A percentile compares a stretch with the other conserved stretches of the same genome.
Conservation (phyloP, 208 protist species). For the Leishmania tropica region DNA sequence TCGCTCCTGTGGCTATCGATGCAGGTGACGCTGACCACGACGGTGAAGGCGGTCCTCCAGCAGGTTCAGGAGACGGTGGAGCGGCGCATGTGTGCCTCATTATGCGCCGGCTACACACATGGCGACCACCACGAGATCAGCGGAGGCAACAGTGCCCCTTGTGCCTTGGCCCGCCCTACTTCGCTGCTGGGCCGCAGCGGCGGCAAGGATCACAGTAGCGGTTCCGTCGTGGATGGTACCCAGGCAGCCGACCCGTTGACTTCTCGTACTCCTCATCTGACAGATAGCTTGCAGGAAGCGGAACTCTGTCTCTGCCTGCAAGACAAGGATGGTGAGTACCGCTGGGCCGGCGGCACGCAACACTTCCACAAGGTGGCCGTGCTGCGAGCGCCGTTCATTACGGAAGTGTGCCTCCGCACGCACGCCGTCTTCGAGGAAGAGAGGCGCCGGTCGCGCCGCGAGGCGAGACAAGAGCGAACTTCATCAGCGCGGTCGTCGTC, state of each 20-base stretch:
- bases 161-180: background rate
- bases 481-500: background rate
- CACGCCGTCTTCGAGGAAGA: conserved; percentile 19
- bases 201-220: background rate
- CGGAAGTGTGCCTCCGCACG: conserved; percentile 32
- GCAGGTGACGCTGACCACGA: conserved; percentile 34
- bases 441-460: background rate
- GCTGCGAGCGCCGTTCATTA: conserved; percentile 29
- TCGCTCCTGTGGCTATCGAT: conserved; percentile 51
- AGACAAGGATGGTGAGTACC: conserved; percentile 31
- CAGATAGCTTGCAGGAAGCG: background rate
- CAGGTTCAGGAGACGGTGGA: conserved; percentile 35
- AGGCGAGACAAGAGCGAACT: background rate
- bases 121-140: background rate
- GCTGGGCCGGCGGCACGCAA: conserved; percentile 35
- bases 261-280: background rate
- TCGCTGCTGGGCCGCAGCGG: background rate
- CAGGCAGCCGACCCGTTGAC: background rate
- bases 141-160: background rate
- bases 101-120: conserved; percentile 8
- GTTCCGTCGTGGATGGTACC: background rate
- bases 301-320: conserved; percentile 44
- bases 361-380: conserved; percentile 21
- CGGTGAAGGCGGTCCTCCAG: conserved; percentile 28
- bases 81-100: conserved; percentile 35